Base-by-base conservation (phyloP, 2,329 filamentous ascomycete species). In the Claviceps paspali region DNA sequence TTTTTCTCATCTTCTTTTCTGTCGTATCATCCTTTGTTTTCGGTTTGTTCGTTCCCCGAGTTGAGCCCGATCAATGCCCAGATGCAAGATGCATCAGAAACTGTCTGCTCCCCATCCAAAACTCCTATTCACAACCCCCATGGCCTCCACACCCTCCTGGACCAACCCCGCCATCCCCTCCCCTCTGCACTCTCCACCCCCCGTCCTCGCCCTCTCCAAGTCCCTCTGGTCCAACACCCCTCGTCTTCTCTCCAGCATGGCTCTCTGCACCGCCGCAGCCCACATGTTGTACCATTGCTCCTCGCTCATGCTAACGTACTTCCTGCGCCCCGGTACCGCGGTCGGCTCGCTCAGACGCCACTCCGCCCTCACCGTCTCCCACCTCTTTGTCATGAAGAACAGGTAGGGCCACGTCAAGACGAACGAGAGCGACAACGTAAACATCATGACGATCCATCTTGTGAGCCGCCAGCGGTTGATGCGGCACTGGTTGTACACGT, bases 341-440 rank as follows among this genome's bases (percentile, higher is more conserved):
- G 19, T 53, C 38, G 3, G 41, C 45, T 45, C 43, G 40, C 54
- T 56, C 40, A 57, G 39, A 11, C 48, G 47, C 77, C 78, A 86
- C 24, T 76, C 64, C 0, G 70, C 67, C 17, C 64, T 61, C 3
- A 73, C 67, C 2, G 82, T 75, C 44, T 78, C 68, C 59, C 77
- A 86, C 34, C 71, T 65, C 50, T 71, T 74, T 2, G 81, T 86
- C 14, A 68, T 57, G 51, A 83, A 67, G 56, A 73, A 77, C 10
- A 86, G 63, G 39, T 71, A 68, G 0, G 81, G 81, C 81, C 81
- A 86, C 3, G 70, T 62, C 46, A 86, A 63, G 39, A 86, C 49
- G 67, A 80, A 80, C 10, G 81, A 54, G 41, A 84, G 73, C 0
- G 75, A 75, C 5, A 82, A 52, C 50, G 72, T 75, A 58, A 77